Conservation (phyloP, 2,329 filamentous ascomycete genomes). For the Ophiostoma tasmaniense region DNA sequence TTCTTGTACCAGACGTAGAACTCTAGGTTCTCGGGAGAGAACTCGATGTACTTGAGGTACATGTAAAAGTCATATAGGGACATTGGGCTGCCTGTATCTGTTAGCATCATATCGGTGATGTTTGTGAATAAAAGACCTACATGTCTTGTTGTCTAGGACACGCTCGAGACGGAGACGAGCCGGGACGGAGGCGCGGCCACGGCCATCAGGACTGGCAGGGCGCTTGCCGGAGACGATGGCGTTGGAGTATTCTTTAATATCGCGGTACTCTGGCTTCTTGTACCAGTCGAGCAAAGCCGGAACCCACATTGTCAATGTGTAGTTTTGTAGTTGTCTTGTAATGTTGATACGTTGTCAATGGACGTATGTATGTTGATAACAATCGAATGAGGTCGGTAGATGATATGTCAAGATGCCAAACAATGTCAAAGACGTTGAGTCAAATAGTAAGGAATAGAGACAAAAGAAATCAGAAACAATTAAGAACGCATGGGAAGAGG, state of each 20-base stretch:
- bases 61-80: constrained; percentile 43
- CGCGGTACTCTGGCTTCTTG: constrained; percentile 41
- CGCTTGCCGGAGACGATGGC: constrained; percentile 30
- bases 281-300: constrained; percentile 38
- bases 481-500: neutral
- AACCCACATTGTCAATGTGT: constrained; percentile 22
- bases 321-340: neutral
- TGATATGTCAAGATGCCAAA: neutral
- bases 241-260: constrained; percentile 38
- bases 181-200: constrained; percentile 31
- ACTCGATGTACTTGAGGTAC: constrained; percentile 43
- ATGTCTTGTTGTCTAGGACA: constrained; percentile 41
- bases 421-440: neutral
- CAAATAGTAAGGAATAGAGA: neutral
- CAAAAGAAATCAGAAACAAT: neutral
- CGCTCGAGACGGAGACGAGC: constrained; percentile 35
- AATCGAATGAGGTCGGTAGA: neutral
- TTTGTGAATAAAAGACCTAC: constrained; percentile 24
- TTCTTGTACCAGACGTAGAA: constrained; percentile 43
- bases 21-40: constrained; percentile 41
- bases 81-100: constrained; percentile 36
- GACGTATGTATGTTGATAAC: neutral
- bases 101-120: neutral
- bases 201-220: constrained; percentile 30
- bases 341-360: neutral